Evolutionary conservation across 225 moss, liverwort and hornwort genomes (phyloP).

Genomic region (Pseudisothecium myosuroides): DNA sequence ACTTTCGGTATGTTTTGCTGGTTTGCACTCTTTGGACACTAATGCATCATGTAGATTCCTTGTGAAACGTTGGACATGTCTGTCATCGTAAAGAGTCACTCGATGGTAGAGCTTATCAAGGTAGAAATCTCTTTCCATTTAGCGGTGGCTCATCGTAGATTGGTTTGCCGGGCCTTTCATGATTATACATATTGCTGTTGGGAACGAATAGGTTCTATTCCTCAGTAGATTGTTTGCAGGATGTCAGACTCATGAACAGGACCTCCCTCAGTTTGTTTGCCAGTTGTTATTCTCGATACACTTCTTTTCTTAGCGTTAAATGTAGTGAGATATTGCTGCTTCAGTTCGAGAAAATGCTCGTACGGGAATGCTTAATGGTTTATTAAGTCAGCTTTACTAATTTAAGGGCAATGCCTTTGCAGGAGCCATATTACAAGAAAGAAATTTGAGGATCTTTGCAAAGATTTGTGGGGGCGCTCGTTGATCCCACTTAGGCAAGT

Average conservation of each 20-base stretch:
- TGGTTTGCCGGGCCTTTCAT: not conserved
- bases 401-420: not conserved
- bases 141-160: not conserved
- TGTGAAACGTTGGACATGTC: not conserved
- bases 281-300: not conserved
- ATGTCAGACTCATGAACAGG: not conserved
- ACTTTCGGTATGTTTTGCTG: constrained; percentile 60
- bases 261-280: not conserved
- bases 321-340: not conserved
- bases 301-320: not conserved
- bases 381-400: not conserved
- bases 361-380: not conserved
- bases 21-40: not conserved
- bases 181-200: not conserved
- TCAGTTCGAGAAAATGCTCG: not conserved
- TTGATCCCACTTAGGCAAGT: constrained; percentile 75
- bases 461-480: constrained; percentile 74
- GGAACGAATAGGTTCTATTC: not conserved
- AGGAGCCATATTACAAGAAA: constrained; percentile 83
- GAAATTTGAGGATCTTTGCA: constrained; percentile 89
- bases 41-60: not conserved
- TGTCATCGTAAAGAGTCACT: not conserved
- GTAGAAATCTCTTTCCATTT: not conserved
- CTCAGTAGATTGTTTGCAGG: not conserved
- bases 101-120: not conserved